Evolutionary conservation across 108 stramenopile species (phyloP), one percentile per base, ranked within the genome.

Genomic region (Cyclostephanos tholiformis): DNA sequence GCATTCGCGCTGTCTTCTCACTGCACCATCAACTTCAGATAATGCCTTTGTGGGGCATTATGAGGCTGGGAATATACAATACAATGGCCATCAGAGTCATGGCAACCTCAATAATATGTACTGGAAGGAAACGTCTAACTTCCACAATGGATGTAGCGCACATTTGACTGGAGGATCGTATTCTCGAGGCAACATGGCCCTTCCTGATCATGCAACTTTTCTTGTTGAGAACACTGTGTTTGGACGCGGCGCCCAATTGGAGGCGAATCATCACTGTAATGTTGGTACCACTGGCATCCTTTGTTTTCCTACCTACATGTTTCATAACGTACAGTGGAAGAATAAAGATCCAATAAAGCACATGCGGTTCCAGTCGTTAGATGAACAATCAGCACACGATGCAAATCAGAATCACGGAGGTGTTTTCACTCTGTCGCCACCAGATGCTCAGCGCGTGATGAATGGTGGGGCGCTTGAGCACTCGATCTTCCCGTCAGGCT

Each of bases 1-100:
- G n/a, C n/a, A n/a, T n/a, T n/a, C n/a, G n/a, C n/a, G n/a, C n/a
- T 36, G 36, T 36, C 4, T 36, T 36, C 36, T 36, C 36, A 36
- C 36, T 6, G 36, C 36, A 6, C 36, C 6, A 36, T 36, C 36
- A 36, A 36, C 6, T 4, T 36, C 36, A 36, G 36, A 6, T 36
- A 88, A 86, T 71, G 72, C 62, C 29, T 88, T 88, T 74, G 87
- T 88, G 55, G 87, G 87, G 5, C 87, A 88, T 52, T 88, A 88
- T 39, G 69, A 71, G 23, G 83, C 73, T 12, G 86, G 83, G 10
- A 79, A 87, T 69, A 66, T 76, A 27, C 65, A 67, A 49, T 76
- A 86, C 48, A 63, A 70, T 58, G 86, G 83, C 1, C 87, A 88
- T 43, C 62, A 59, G 13, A 71, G 69, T 22, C 46, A 59, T 19